Evolutionary conservation across 495 filamentous ascomycete genomes (phyloP).

Genomic region (Penicillium ucsense): DNA sequence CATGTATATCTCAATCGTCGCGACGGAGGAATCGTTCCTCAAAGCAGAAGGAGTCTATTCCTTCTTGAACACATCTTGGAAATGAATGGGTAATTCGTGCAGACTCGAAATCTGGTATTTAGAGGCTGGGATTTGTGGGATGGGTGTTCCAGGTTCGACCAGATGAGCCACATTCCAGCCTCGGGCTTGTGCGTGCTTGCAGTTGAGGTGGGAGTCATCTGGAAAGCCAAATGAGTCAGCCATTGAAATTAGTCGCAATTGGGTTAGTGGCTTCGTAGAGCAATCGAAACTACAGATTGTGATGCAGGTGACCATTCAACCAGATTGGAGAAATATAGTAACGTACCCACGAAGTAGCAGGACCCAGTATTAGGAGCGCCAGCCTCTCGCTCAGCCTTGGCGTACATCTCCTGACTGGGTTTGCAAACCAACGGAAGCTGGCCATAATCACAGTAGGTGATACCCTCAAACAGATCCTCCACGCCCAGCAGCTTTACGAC

Average conservation of each 20-base stretch:
- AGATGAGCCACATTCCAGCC: constrained; percentile 77
- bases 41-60: constrained; percentile 3
- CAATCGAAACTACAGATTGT: background rate
- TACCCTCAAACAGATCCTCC: constrained; percentile 83
- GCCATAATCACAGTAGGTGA: constrained; percentile 87
- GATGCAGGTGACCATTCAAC: too few species aligned
- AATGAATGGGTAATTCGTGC: constrained; percentile 59
- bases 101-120: constrained; percentile 62
- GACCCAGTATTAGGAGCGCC: constrained; percentile 45
- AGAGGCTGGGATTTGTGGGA: constrained; percentile 49
- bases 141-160: constrained; percentile 57
- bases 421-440: constrained; percentile 66
- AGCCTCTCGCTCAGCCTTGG: constrained; percentile 62
- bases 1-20: background rate
- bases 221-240: constrained; percentile 2
- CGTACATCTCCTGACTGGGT: constrained; percentile 73
- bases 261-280: background rate
- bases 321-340: background rate
- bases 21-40: background rate
- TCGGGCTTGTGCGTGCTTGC: constrained; percentile 54
- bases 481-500: constrained; percentile 74
- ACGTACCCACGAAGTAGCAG: constrained; percentile 82
- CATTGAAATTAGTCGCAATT: background rate
- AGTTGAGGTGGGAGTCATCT: constrained; percentile 82
- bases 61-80: constrained; percentile 67